These are phyloP conservation scores for Solanum lycopersicoides DNA, from an alignment of 257 asterid species.

Conservation along the genomic window DNA sequence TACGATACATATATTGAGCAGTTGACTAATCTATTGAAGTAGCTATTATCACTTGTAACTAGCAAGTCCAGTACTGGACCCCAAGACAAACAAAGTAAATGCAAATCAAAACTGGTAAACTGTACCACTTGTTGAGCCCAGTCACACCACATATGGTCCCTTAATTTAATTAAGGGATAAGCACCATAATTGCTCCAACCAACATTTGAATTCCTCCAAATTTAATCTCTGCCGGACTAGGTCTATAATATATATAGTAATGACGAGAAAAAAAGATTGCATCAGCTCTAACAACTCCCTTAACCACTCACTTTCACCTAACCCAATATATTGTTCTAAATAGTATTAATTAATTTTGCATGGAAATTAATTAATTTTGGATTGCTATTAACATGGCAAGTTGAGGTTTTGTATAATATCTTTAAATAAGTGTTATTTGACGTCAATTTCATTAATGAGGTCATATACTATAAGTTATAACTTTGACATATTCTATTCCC, in stretches of 20 bases:
- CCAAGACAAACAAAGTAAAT: conserved; percentile 27
- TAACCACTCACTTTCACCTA: conserved; percentile 25
- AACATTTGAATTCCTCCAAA: conserved; percentile 23
- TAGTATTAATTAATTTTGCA: conserved; percentile 22
- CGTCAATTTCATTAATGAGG: neutral
- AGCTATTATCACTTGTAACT: conserved; percentile 33
- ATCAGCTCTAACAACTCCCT: neutral
- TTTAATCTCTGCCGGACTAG: conserved; percentile 10
- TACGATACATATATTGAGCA: conserved; percentile 16
- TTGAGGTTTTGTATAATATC: conserved; percentile 18
- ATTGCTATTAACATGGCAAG: conserved; percentile 37
- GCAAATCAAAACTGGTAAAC: conserved; percentile 9
- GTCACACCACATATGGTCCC: conserved; percentile 18
- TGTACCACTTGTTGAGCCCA: neutral
- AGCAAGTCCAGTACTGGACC: conserved; percentile 20
- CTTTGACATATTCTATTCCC: neutral
- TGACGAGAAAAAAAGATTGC: conserved; percentile 6
- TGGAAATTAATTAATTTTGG: conserved; percentile 18
- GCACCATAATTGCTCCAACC: conserved; percentile 20
- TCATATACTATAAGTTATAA: neutral
- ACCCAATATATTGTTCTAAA: conserved; percentile 32
- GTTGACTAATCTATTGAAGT: conserved; percentile 22
- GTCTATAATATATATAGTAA: conserved; percentile 9
- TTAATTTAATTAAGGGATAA: neutral
- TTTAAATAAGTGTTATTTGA: neutral